A percentile compares a stretch with the other conserved stretches of the same genome.
These are phyloP conservation scores for Eucalyptus erythrocorys DNA, from an alignment of 345 rosid species.

Conservation along the genomic window DNA sequence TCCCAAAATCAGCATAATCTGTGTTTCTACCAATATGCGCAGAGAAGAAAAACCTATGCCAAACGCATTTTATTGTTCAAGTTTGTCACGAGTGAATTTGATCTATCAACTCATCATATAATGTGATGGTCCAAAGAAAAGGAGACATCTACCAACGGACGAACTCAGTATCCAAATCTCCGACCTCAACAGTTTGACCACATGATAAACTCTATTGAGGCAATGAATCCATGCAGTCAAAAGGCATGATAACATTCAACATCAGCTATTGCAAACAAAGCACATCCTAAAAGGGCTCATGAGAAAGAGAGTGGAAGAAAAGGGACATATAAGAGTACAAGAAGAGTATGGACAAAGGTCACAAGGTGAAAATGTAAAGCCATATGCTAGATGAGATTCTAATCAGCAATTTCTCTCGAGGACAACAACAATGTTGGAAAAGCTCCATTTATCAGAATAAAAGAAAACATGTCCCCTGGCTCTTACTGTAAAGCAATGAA, in stretches of 20 bases:
- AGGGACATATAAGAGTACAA: neutral
- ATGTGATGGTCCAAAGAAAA: neutral
- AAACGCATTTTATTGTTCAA: neutral
- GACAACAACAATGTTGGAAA: neutral
- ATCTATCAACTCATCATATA: neutral
- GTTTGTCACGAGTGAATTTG: neutral
- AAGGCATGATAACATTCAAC: neutral
- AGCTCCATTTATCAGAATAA: neutral
- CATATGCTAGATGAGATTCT: neutral
- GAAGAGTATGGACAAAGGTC: neutral
- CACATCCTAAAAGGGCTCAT: neutral
- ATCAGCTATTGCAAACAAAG: neutral
- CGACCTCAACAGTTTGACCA: neutral
- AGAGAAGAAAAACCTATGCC: neutral
- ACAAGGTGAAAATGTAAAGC: neutral
- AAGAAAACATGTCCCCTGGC: neutral
- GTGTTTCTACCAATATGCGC: neutral
- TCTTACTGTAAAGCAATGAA: neutral
- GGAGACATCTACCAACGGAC: neutral
- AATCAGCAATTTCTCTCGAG: neutral
- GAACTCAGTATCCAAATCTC: neutral
- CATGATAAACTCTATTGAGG: neutral
- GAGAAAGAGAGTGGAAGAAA: neutral
- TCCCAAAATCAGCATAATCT: neutral
- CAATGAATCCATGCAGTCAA: neutral